Percentiles rank a stretch among this genome's conserved stretches.
Conservation (phyloP, 768 basidiomycete species). For the Panellus pusillus region DNA sequence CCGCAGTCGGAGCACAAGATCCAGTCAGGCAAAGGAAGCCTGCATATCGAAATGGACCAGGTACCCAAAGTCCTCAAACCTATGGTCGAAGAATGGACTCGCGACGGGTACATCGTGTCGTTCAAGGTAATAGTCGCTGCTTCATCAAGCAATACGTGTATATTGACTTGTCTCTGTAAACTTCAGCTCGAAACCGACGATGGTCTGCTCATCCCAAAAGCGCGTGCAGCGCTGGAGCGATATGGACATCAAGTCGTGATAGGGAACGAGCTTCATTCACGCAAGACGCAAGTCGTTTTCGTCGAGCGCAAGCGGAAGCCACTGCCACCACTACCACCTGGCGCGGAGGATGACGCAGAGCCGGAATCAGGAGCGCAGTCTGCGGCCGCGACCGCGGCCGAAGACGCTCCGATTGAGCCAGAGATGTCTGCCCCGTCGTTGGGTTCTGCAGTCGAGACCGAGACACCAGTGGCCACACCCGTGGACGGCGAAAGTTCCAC, state of each 20-base stretch:
- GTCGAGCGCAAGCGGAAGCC: slow-evolving; percentile 55
- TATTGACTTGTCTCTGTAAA: neutral
- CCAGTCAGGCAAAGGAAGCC: slow-evolving; percentile 91
- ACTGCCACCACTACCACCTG: slow-evolving; percentile 20
- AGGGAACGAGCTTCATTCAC: slow-evolving; percentile 89
- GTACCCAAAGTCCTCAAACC: slow-evolving; percentile 95
- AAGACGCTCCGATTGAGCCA: neutral
- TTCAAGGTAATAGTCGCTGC: slow-evolving; percentile 75
- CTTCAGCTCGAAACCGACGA: slow-evolving; percentile 90
- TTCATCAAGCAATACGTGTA: neutral
- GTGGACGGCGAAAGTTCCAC: neutral
- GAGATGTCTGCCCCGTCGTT: no score
- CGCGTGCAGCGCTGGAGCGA: slow-evolving; percentile 80
- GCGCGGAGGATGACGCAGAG: slow-evolving; percentile 9
- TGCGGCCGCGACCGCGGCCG: neutral
- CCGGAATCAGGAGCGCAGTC: neutral
- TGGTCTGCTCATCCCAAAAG: slow-evolving; percentile 84
- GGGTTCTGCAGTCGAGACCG: neutral
- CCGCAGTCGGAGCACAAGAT: slow-evolving; percentile 95
- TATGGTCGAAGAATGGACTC: slow-evolving; percentile 92
- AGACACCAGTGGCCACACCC: neutral
- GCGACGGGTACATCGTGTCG: slow-evolving; percentile 88
- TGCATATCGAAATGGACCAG: slow-evolving; percentile 97
- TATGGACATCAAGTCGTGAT: slow-evolving; percentile 98
- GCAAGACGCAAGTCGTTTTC: slow-evolving; percentile 92